Evolutionary conservation across 805 yeast species (phyloP), one percentile per base, ranked within the genome.

Genomic region (Kluyveromyces siamensis): DNA sequence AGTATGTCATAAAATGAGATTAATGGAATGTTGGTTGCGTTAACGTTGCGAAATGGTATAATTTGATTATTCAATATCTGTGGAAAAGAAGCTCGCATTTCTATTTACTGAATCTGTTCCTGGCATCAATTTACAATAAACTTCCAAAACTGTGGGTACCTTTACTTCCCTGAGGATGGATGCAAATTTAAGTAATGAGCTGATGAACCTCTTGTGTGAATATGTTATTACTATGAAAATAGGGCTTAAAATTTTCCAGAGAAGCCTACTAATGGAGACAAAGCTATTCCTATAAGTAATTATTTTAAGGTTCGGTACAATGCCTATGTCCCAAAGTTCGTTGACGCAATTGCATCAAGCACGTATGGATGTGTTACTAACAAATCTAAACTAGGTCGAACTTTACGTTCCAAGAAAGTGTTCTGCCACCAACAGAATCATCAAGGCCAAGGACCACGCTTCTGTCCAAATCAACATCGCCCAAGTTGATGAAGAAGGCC

Each of bases 401-500:
- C 89, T 93, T 79, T 93, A 93, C 95, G 95, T 91, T 77, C 99
- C 99, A 82, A 88, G 99, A 85, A 93, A 93, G 83, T 93, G 99
- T 84, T 93, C 99, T 79, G 99, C 99, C 72, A 89, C 99, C 79
- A 90, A 89, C 96, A 89, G 97, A 83, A 89, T 93, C 80, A 90
- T 93, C 84, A 89, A 88, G 83, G 90, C 99, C 71, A 90, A 93
- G 83, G 99, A 93, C 80, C 99, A 93, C 78, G 93, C 97, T 66
- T 87, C 98, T 60, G 97, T 93, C 67, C 99, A 93, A 80, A 86
- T 93, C 80, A 91, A 87, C 91, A 82, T 93, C 68, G 98, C 96
- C 70, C 88, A 91, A 77, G 96, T 93, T 70, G 97, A 93, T 71
- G 96, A 81, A 72, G 84, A 86, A 70, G 99, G 99, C 66, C 90